Evolutionary conservation across 1,284 basidiomycete species (phyloP), one percentile per base, ranked within the genome.

Genomic region (Boletellus dicymbophilus): DNA sequence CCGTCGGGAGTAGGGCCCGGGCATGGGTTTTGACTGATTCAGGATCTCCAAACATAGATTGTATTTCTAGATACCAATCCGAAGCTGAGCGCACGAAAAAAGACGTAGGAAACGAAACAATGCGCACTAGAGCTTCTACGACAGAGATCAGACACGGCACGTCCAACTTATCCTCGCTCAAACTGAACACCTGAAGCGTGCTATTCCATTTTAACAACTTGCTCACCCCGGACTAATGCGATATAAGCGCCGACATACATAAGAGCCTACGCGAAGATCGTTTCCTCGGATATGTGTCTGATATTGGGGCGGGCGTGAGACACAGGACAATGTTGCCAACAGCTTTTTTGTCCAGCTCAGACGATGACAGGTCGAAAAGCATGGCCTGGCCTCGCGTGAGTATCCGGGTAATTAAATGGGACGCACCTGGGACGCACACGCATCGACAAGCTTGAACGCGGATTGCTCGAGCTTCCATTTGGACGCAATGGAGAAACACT

Each of bases 171-270:
- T 98, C 98, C 65, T 98, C 95, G 62, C 90, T 89, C 41, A 98
- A 71, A 66, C 98, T 98, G 27, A 98, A 79, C 13, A 98, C 89
- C 67, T 95, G 95, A 33, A 99, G 76, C 1, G 96, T 98, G 26
- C 95, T 78, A 69, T 99, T 99, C 37, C 95, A 85, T 68, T 98
- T 98, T 53, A 99, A 74, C 1, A n/a, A 98, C 95, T 70, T 98
- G 95, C n/a, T n/a, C n/a, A n/a, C n/a, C n/a, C n/a, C n/a, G n/a
- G n/a, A n/a, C n/a, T n/a, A n/a, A n/a, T n/a, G n/a, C n/a, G n/a
- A n/a, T n/a, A n/a, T n/a, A n/a, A n/a, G n/a, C n/a, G n/a, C n/a
- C n/a, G n/a, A n/a, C n/a, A n/a, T n/a, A n/a, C n/a, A n/a, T n/a
- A n/a, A n/a, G n/a, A n/a, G 36, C 89, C 66, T 56, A 92, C 93